phyloP scores from a whole-genome alignment of 2,329 filamentous ascomycete genomes.

The Macrophomina pseudophaseolina region DNA sequence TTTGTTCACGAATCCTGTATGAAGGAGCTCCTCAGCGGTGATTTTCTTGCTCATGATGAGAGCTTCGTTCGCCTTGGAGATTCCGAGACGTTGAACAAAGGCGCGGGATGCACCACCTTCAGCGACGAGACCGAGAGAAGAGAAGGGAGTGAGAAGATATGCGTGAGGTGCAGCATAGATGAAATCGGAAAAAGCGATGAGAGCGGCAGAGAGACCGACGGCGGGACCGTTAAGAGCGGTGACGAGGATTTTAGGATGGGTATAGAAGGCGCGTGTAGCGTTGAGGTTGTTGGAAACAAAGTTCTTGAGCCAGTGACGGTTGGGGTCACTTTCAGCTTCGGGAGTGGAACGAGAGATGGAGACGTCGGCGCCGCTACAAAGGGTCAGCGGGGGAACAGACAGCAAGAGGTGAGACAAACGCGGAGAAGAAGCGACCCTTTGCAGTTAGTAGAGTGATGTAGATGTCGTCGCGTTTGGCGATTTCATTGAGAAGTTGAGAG shows the following conservation, averaged over 20 bases:
- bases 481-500: slow-evolving; percentile 72
- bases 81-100: slow-evolving; percentile 79
- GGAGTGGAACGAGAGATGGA: slow-evolving; percentile 56
- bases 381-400: neutral
- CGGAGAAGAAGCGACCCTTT: slow-evolving; percentile 83
- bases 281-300: slow-evolving; percentile 90
- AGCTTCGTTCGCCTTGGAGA: slow-evolving; percentile 86
- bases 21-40: slow-evolving; percentile 71
- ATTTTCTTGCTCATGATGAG: slow-evolving; percentile 88
- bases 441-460: slow-evolving; percentile 84
- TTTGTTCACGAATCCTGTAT: slow-evolving; percentile 83
- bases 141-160: slow-evolving; percentile 91
- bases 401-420: slow-evolving; percentile 60
- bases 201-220: slow-evolving; percentile 83
- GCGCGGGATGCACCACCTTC: slow-evolving; percentile 83
- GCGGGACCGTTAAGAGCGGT: slow-evolving; percentile 90
- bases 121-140: slow-evolving; percentile 84
- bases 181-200: slow-evolving; percentile 87
- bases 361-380: slow-evolving; percentile 78
- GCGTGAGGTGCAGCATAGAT: slow-evolving; percentile 82
- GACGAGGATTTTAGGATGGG: slow-evolving; percentile 91
- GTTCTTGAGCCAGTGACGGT: slow-evolving; percentile 66
- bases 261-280: slow-evolving; percentile 87
- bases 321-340: slow-evolving; percentile 39
- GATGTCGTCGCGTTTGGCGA: slow-evolving; percentile 79